Base-by-base conservation (phyloP, 257 asterid species). In the Scutellaria minor region DNA sequence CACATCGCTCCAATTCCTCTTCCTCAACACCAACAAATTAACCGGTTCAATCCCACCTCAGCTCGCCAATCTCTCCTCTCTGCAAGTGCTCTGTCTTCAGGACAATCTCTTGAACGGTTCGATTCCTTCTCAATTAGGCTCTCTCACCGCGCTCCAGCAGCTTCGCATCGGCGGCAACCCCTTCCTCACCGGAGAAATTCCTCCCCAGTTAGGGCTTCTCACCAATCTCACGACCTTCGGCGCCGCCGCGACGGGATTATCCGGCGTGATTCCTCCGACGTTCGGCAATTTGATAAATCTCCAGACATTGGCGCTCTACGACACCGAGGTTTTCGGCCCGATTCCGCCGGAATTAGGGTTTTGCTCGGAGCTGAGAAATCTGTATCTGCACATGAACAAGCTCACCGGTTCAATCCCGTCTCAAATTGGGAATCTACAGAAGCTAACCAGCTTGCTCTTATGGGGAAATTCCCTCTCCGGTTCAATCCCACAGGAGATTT, bases 391-490 rank as follows among this genome's bases (percentile, higher is more conserved):
- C 70, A 88, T 91, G 96, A 94, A 91, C 77, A 88, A 88, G 82
- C 86, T 94, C 65, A 75, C 87, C 11, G 97, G 96, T 14, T 15
- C 86, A 6, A 86, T 94, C 53, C 98, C 98, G 20, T 60, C 89
- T 37, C 80, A 86, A 54, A 51, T 94, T 2, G 96, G 97, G 6
- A 81, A 79, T 79, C 77, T 91, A 73, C 83, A 89, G 50, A 91
- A 89, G 81, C 88, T 91, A 8, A 89, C 96, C 12, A 89, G 93
- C 84, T 69, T 94, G 82, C 93, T 89, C 64, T 70, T 94, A 2
- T 94, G 98, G 98, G 97, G 97, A 1, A 94, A 94, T 69, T 75
- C 85, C 0, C 77, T 94, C 18, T 80, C 97, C 0, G 96, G 93
- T 15, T 31, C 78, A 4, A 86, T 94, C 56, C 96, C 97, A 0